Evolutionary conservation across 2,329 filamentous ascomycete species (phyloP), one percentile per base, ranked within the genome.

Genomic region (Hansfordia pulvinata): DNA sequence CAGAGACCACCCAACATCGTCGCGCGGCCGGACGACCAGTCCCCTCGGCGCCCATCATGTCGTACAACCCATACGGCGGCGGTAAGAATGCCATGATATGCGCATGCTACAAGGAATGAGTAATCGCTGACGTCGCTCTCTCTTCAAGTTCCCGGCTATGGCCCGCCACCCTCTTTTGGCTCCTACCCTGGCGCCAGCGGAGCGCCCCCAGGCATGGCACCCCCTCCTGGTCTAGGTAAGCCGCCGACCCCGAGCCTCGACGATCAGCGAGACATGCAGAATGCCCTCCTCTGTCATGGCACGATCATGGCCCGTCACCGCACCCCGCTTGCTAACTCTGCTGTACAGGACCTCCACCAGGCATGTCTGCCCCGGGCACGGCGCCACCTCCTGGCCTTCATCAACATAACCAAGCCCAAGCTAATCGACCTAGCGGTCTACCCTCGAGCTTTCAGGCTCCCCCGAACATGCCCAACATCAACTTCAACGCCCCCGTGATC

Each of bases 401-500:
- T 49, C 78, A 79, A 61, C 64, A 73, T 46, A 81, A 71, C 52
- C 64, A 65, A 49, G 67, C 76, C 42, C 79, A 82, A 60, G 69
- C 80, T 58, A 81, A 76, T 59, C 76, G 81, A 62, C 81, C 81
- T 50, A 81, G 70, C 52, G 76, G 73, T 44, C 75, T 93, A 37
- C 84, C 83, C 35, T 62, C 76, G 32, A 83, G 75, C 53, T 94
- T 93, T 56, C 82, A 92, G 60, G 74, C 84, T 25, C 86, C 88
- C 8, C 64, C 81, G 26, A 93, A 90, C 48, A 82, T 94, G 68
- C 85, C 88, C 27, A 92, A 93, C 51, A 93, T 98, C 62, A 94
- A 98, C 60, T 93, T 96, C 62, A 93, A 82, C 45, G 90, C 90
- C 19, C 86, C 88, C 30, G 85, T 96, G 33, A 96, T 98, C 46